Evolutionary conservation across 1,139 yeast genomes (phyloP).

Genomic region (Zygosaccharomyces sapae): DNA sequence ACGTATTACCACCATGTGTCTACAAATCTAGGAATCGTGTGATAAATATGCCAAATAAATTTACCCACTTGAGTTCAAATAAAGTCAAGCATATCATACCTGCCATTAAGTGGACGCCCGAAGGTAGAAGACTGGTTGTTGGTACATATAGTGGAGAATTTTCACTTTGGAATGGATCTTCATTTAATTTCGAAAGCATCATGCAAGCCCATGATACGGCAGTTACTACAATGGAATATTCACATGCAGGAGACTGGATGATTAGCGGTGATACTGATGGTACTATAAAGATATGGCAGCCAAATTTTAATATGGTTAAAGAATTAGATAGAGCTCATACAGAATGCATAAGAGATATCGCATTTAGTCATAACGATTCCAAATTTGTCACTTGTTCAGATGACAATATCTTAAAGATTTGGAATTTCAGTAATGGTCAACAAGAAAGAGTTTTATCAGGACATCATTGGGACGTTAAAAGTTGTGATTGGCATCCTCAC

Average conservation of each 20-base stretch:
- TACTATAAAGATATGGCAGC: slow-evolving; percentile 91
- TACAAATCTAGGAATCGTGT: slow-evolving; percentile 47
- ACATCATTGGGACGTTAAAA: slow-evolving; percentile 98
- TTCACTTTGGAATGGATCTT: slow-evolving; percentile 94
- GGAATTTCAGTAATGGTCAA: slow-evolving; percentile 89
- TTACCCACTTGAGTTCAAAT: slow-evolving; percentile 86
- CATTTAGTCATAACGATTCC: slow-evolving; percentile 85
- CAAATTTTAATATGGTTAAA: slow-evolving; percentile 93
- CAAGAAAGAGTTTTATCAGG: slow-evolving; percentile 81
- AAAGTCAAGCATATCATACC: slow-evolving; percentile 90
- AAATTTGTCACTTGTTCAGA: slow-evolving; percentile 91
- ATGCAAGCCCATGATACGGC: slow-evolving; percentile 98
- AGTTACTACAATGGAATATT: slow-evolving; percentile 71
- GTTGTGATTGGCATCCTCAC: slow-evolving; percentile 94
- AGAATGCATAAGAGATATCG: slow-evolving; percentile 78
- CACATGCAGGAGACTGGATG: slow-evolving; percentile 93
- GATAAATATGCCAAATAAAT: slow-evolving; percentile 68
- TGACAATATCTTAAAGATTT: slow-evolving; percentile 81
- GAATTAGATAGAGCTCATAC: slow-evolving; percentile 68
- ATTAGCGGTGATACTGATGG: slow-evolving; percentile 94
- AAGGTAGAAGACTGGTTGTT: slow-evolving; percentile 83
- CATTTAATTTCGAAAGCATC: slow-evolving; percentile 92
- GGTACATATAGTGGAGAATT: slow-evolving; percentile 94
- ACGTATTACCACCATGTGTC: slow-evolving; percentile 67
- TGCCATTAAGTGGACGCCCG: slow-evolving; percentile 94